Base-by-base conservation (phyloP, 345 rosid genomes). In the Bruguiera gymnorhiza region DNA sequence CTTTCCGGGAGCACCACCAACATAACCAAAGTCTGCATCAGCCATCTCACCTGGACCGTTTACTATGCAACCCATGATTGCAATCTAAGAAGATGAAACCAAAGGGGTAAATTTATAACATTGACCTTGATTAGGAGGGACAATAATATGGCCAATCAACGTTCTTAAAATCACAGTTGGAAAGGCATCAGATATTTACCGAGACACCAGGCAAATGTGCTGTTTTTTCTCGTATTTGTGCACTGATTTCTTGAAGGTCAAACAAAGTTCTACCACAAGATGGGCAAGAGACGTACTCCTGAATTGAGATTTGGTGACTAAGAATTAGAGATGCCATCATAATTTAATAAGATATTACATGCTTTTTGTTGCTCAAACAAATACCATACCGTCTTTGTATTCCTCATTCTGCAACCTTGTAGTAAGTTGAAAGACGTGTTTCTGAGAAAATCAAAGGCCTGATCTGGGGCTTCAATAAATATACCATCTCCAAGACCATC, bases 31-130 rank as follows among this genome's bases (percentile, higher is more conserved):
- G 78, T 92, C 99, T 55, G 99, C 99, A 75, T 95, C 99, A 53
- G 97, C 99, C 99, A 92, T 95, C 86, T 95, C 97, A 4, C 99
- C 99, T 0, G 99, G 97, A 57, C 99, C 99, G 65, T 92, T 95
- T 64, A 95, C 99, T 18, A 95, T 95, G 88, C 97, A 95, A 70
- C 97, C 98, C 98, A 94, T 94, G 74, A 94, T 94, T 32, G 97
- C 97, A 26, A 93, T 93, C 98, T 91, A 83, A 46, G 39, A 52
- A n/a, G 6, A 9, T 39, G 31, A 51, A 62, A 21, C 3, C 21
- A 8, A 63, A 39, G 53, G 55, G 31, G 27, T 23, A 51, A 34
- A 13, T 8, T 50, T 46, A 48, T 11, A n/a, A 39, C 51, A 21
- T 32, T 30, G 21, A 56, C 53, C 53, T 54, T 39, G 48, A 10